Evolutionary conservation across 2,329 filamentous ascomycete genomes (phyloP), one percentile per base, ranked within the genome.

Genomic region (Fusarium palustre): DNA sequence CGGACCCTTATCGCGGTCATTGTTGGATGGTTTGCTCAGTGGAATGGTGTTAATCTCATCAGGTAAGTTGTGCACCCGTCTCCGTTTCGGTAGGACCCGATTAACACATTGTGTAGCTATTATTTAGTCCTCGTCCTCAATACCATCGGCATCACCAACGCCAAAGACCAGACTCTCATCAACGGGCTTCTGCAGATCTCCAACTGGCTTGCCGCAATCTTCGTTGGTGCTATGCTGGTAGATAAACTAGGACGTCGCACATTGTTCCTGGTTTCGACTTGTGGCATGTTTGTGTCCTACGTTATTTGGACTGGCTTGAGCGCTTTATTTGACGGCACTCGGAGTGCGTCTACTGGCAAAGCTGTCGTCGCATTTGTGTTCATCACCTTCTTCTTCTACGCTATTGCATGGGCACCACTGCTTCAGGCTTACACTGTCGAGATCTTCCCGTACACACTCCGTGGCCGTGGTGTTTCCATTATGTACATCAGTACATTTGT

Each of bases 211-310:
- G 75, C 79, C 18, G 79, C 81, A 46, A 76, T 79, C 2, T 75
- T 77, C 3, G 73, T 72, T 3, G 79, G 79, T 15, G 79, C 81
- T 12, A 74, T 80, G 22, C 71, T 81, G 36, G 79, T 82, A 6
- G 80, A 82, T 61, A 63, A 77, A 6, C 75, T 82, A 1, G 81
- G 81, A 9, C 81, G 81, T 34, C 78, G 80, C 0, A 79, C 79
- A 36, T 76, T 82, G 68, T 73, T 82, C 30, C 73, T 82, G 7
- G 66, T 75, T 5, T 79, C 80, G 2, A 79, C 79, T 1, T 61
- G 73, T 9, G 78, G 78, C 15, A 81, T 82, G 73, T 77, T 77
- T 18, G 72, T 78, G n/a, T 74, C 73, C 7, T 79, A 79, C 18
- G 59, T 76, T 16, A 80, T 78, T 36, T 77, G 73, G 56, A 74